Conservation (phyloP, 208 protist genomes). For the Leishmania aethiopica region DNA sequence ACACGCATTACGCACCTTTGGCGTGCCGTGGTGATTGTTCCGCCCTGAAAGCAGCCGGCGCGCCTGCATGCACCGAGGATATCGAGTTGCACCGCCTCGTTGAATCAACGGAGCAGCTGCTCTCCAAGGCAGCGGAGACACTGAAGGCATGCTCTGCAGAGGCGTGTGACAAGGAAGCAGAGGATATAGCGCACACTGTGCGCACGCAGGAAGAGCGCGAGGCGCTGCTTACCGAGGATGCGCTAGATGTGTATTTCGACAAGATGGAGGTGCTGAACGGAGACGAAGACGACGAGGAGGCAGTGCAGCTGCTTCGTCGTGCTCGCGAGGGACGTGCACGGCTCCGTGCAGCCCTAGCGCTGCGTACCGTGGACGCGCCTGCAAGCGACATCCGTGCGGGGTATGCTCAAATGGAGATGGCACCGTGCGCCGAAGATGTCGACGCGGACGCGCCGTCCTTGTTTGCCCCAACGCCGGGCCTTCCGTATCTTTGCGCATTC, state of each 20-base stretch:
- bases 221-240: slow-evolving; percentile 11
- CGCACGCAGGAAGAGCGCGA: slow-evolving; percentile 27
- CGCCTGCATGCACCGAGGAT: neutral
- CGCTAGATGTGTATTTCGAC: slow-evolving; percentile 18
- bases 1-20: neutral
- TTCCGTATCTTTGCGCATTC: slow-evolving; percentile 56
- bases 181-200: neutral
- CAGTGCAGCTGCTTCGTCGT: slow-evolving; percentile 31
- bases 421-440: neutral
- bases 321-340: slow-evolving; percentile 15
- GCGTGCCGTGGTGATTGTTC: neutral
- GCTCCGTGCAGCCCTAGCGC: neutral
- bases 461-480: too few relatives aligned
- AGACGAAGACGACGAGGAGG: slow-evolving; percentile 31
- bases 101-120: slow-evolving; percentile 19
- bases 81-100: slow-evolving; percentile 11
- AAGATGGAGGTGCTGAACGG: slow-evolving; percentile 18
- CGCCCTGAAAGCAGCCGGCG: neutral
- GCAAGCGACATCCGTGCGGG: too few relatives aligned
- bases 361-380: neutral
- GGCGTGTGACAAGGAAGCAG: neutral
- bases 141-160: neutral
- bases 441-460: neutral
- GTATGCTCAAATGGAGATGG: neutral
- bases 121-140: slow-evolving; percentile 1